Evolutionary conservation across 2,329 filamentous ascomycete genomes (phyloP).

Genomic region (Thyridium curvatum): DNA sequence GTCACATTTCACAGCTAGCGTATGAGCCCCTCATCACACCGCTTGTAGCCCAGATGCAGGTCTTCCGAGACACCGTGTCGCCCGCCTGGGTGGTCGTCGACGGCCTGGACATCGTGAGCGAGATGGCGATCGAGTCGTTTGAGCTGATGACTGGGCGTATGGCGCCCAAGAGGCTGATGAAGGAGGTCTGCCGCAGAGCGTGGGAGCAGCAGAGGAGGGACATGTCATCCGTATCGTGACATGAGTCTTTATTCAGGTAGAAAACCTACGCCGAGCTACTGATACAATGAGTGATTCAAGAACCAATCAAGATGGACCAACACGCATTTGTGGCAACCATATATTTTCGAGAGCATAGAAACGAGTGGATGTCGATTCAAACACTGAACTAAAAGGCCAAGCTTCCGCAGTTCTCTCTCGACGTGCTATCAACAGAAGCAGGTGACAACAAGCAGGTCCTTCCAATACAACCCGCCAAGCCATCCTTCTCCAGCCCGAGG

Average conservation of each 20-base stretch:
- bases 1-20: constrained; percentile 38
- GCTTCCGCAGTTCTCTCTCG: too few relatives aligned
- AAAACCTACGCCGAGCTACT: too few relatives aligned
- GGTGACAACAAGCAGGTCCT: too few relatives aligned
- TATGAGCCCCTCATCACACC: constrained; percentile 68
- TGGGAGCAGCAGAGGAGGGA: constrained; percentile 30
- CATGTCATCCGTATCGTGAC: constrained; percentile 9
- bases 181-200: constrained; percentile 43
- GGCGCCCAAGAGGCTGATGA: constrained; percentile 64
- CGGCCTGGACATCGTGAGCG: constrained; percentile 64
- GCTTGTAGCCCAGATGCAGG: constrained; percentile 59
- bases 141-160: constrained; percentile 69
- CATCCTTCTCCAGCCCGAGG: neutral
- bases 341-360: too few relatives aligned
- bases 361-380: too few relatives aligned
- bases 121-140: constrained; percentile 72
- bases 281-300: too few relatives aligned
- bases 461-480: neutral
- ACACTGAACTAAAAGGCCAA: too few relatives aligned
- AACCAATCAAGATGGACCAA: too few relatives aligned
- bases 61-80: constrained; percentile 37
- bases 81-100: constrained; percentile 66
- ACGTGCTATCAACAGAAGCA: too few relatives aligned
- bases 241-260: too few relatives aligned
- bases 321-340: too few relatives aligned